Percentiles rank a stretch among this genome's conserved stretches.
phyloP scores from a whole-genome alignment of 768 basidiomycete genomes.

The Macrolepiota albuminosa region DNA sequence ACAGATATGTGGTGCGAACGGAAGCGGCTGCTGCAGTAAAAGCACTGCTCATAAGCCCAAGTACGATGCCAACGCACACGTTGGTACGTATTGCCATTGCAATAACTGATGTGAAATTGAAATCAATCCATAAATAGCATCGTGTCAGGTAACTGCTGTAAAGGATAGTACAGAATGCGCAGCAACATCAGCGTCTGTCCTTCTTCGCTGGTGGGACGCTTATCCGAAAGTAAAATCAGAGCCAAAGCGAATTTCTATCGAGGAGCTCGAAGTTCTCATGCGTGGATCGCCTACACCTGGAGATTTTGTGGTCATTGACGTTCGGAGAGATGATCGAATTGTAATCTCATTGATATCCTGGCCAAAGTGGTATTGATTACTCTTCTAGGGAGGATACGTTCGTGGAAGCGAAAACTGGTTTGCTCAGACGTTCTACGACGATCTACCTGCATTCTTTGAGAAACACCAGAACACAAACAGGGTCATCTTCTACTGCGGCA shows the following conservation, averaged over 20 bases:
- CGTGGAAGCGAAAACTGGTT: conserved; percentile 43
- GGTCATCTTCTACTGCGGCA: conserved; percentile 53
- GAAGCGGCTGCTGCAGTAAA: neutral
- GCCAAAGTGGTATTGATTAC: neutral
- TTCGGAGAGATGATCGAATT: conserved; percentile 40
- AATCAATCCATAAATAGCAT: conserved; percentile 23
- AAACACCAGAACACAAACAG: conserved; percentile 31
- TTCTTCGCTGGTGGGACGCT: conserved; percentile 50
- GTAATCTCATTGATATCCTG: conserved; percentile 20
- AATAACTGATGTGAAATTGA: neutral
- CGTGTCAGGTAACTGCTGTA: conserved; percentile 42
- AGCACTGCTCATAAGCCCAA: conserved; percentile 1
- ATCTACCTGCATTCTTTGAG: conserved; percentile 36
- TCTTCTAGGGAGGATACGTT: conserved; percentile 46
- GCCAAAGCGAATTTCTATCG: conserved; percentile 25
- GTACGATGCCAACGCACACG: conserved; percentile 40
- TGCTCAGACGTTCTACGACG: conserved; percentile 48
- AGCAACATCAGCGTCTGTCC: conserved; percentile 14
- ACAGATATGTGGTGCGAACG: conserved; percentile 22
- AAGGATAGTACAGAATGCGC: conserved; percentile 23
- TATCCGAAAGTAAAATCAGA: conserved; percentile 37
- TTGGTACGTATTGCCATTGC: conserved; percentile 26
- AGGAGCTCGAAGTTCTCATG: conserved; percentile 34
- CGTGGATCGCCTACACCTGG: conserved; percentile 10
- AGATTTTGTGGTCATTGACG: conserved; percentile 43